Evolutionary conservation across 139 green algal species (phyloP).

Genomic region (Asterochloris sp.): DNA sequence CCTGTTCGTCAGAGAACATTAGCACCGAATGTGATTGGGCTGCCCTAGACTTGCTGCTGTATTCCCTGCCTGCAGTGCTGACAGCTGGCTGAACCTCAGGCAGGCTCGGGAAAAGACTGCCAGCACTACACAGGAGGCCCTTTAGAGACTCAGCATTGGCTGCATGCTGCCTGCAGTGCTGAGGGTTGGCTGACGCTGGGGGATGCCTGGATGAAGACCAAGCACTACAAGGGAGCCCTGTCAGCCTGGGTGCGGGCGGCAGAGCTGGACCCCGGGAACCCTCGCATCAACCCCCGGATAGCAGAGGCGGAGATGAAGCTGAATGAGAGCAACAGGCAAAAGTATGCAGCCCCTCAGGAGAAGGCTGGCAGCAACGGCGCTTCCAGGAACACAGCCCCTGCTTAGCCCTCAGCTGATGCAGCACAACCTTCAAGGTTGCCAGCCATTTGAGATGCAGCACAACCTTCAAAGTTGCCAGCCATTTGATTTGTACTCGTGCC

Average conservation of each 20-base stretch:
- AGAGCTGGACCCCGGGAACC: constrained; percentile 7
- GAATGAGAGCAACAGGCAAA: neutral
- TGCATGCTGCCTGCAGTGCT: constrained; percentile 8
- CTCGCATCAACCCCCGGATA: neutral
- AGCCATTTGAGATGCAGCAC: no score
- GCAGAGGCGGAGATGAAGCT: constrained; percentile 2
- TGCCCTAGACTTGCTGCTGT: no score
- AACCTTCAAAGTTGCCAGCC: no score
- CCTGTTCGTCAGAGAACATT: no score
- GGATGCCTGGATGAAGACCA: neutral
- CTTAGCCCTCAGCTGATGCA: no score
- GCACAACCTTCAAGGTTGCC: no score
- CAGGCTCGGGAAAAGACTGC: no score
- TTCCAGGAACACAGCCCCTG: constrained; percentile 6
- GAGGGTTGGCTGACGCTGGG: constrained; percentile 15
- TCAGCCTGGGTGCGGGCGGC: constrained; percentile 6
- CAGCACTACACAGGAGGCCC: no score
- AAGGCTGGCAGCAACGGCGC: neutral
- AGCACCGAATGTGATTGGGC: no score
- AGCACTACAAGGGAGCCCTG: constrained; percentile 8
- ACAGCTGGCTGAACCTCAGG: no score
- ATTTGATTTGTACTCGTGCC: no score
- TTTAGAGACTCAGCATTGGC: neutral
- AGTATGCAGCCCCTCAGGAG: neutral
- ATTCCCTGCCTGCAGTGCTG: no score